Percentiles rank a stretch among this genome's conserved stretches.
Evolutionary conservation across 2,329 filamentous ascomycete genomes (phyloP).

Genomic region (Didymellaceae sp.): DNA sequence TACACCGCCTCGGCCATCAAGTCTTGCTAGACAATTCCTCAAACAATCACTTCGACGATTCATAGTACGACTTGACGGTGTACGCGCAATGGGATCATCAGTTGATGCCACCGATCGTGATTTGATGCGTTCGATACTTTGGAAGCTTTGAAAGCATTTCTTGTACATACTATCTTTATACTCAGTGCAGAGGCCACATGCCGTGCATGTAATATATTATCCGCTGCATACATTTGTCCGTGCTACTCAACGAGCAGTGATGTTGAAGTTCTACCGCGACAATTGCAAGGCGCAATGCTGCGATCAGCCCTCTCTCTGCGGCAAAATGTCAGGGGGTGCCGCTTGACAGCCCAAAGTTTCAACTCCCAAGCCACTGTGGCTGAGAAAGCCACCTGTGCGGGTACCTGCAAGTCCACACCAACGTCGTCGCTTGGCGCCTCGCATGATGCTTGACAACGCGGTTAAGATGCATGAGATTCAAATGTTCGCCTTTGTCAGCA

Average conservation of each 20-base stretch:
- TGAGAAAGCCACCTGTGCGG: conserved; percentile 1
- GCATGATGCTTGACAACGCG: too few species aligned
- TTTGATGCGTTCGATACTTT: conserved; percentile 18
- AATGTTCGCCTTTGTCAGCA: too few species aligned
- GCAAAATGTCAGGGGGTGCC: too few species aligned
- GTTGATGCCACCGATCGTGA: conserved; percentile 21
- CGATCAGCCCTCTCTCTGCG: too few species aligned
- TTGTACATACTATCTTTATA: conserved; percentile 27
- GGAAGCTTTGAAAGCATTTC: conserved; percentile 26
- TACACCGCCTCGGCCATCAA: conserved; percentile 42
- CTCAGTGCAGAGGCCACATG: conserved; percentile 8
- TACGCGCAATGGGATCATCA: conserved; percentile 7
- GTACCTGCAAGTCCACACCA: background rate
- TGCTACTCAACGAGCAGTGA: background rate
- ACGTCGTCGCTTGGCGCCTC: background rate
- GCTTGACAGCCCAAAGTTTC: too few species aligned
- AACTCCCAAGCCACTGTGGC: conserved; percentile 5
- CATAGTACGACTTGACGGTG: background rate
- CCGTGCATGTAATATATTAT: conserved; percentile 11
- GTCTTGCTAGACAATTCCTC: conserved; percentile 33
- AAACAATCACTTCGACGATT: background rate
- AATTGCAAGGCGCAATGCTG: background rate
- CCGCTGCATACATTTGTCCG: background rate
- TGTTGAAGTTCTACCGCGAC: background rate
- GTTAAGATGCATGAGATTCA: too few species aligned